These are phyloP conservation scores for Dalbergia cultrata DNA, from an alignment of 306 rosid species.

Conservation along the genomic window DNA sequence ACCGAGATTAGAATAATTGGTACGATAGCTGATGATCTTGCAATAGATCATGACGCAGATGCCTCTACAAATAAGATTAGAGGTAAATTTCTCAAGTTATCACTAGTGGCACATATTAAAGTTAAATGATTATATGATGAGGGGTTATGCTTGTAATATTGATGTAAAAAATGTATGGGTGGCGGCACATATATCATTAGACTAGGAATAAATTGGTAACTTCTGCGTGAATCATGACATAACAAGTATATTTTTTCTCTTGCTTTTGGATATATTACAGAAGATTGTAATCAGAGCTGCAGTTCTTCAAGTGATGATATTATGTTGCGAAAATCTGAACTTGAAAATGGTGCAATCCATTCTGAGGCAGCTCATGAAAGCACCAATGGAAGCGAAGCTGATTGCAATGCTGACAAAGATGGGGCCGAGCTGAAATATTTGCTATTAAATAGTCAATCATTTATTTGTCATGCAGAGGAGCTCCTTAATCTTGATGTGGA, in stretches of 20 bases:
- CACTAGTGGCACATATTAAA: not conserved
- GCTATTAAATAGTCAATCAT: constrained; percentile 72
- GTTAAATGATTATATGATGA: constrained; percentile 17
- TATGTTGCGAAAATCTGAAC: constrained; percentile 44
- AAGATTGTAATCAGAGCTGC: constrained; percentile 45
- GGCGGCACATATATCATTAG: constrained; percentile 15
- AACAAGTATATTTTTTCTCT: not conserved
- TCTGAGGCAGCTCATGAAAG: constrained; percentile 48
- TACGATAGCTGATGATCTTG: constrained; percentile 42
- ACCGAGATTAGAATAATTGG: constrained; percentile 47
- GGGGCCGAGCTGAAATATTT: constrained; percentile 53
- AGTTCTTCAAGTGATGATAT: constrained; percentile 48
- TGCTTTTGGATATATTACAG: constrained; percentile 51
- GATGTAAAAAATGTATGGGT: not conserved
- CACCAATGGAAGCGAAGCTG: constrained; percentile 26
- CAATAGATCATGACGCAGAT: constrained; percentile 46
- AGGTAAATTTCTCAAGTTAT: constrained; percentile 56
- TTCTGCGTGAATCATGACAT: constrained; percentile 32
- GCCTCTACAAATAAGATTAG: constrained; percentile 36
- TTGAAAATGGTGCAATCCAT: constrained; percentile 37
- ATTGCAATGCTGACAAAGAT: constrained; percentile 28
- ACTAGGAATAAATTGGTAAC: not conserved
- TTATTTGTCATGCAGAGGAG: constrained; percentile 67
- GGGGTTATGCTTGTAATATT: constrained; percentile 16
- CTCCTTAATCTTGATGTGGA: constrained; percentile 62